Conservation (phyloP, 345 rosid genomes). For the Jatropha curcas region DNA sequence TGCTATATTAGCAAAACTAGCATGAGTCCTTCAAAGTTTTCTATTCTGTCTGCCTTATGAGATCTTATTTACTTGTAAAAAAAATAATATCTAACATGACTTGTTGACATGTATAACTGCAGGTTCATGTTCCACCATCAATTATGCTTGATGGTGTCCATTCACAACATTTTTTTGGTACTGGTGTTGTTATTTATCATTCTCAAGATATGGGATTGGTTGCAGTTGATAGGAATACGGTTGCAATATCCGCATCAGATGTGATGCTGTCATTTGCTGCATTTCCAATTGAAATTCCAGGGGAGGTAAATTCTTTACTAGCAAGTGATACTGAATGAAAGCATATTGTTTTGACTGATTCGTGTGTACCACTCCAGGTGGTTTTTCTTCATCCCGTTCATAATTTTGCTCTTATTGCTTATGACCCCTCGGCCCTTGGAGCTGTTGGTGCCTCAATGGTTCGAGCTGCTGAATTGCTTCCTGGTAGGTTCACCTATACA, state of each 20-base stretch:
- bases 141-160: constrained; percentile 95
- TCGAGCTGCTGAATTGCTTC: constrained; percentile 88
- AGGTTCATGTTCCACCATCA: constrained; percentile 97
- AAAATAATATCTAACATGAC: background rate
- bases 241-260: constrained; percentile 83
- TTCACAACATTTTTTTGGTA: constrained; percentile 86
- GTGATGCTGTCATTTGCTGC: constrained; percentile 98
- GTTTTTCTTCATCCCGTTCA: constrained; percentile 97
- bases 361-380: constrained; percentile 51
- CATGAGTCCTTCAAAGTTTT: background rate
- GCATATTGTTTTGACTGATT: constrained; percentile 22
- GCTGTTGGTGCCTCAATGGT: constrained; percentile 70
- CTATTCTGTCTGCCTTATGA: background rate
- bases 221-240: constrained; percentile 91
- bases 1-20: background rate
- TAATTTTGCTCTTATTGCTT: constrained; percentile 90
- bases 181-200: constrained; percentile 87
- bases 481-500: constrained; percentile 55
- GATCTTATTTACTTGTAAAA: constrained; percentile 1
- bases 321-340: background rate
- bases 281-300: constrained; percentile 95
- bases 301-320: constrained; percentile 59
- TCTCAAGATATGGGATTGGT: constrained; percentile 87
- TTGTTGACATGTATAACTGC: constrained; percentile 17
- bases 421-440: constrained; percentile 78